Evolutionary conservation across 352 stramenopile species (phyloP).

Genomic region (Pythium aquatile): DNA sequence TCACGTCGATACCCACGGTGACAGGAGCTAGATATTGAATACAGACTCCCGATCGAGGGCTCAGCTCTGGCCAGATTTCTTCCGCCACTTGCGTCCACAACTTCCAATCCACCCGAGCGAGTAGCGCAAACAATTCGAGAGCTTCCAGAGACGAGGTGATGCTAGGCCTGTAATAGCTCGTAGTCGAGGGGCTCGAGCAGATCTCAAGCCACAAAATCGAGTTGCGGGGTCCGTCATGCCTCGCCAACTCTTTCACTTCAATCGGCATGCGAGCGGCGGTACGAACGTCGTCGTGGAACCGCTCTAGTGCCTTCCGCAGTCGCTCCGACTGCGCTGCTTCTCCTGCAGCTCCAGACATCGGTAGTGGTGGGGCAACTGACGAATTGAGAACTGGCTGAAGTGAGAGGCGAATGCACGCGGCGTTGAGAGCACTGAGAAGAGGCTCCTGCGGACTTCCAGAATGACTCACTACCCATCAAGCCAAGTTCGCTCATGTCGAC

Average conservation of each 20-base stretch:
- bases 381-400: background rate
- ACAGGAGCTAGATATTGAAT: background rate
- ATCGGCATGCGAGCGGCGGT: background rate
- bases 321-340: background rate
- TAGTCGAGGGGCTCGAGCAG: no score
- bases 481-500: no score
- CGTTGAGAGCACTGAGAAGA: no score
- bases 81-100: background rate
- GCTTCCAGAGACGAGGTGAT: background rate
- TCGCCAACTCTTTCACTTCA: background rate
- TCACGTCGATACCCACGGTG: background rate
- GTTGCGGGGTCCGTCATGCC: background rate
- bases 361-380: background rate
- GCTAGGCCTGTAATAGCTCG: no score
- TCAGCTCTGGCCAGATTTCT: background rate
- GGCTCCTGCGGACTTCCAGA: no score
- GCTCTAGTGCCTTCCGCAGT: background rate
- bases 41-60: background rate
- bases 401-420: no score
- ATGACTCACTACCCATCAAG: no score
- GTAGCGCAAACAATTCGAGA: background rate
- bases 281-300: background rate
- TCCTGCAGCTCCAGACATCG: background rate
- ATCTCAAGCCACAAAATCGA: background rate
- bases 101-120: background rate